A percentile compares a stretch with the other conserved stretches of the same genome.
Evolutionary conservation across 805 yeast species (phyloP).

Genomic region (Hanseniaspora valbyensis): DNA sequence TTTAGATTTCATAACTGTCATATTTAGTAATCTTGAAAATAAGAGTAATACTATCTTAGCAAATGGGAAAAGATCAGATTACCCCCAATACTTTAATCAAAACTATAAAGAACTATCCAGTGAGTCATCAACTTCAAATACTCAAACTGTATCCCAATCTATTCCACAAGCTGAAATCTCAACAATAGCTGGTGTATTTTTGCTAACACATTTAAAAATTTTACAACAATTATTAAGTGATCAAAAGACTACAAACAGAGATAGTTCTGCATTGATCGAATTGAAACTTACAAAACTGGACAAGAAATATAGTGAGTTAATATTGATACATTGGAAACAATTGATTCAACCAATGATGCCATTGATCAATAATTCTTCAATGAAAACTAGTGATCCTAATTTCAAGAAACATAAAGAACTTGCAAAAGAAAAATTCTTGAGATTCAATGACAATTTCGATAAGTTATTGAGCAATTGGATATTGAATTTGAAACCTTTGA

Average conservation of each 20-base stretch:
- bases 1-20: constrained; percentile 22
- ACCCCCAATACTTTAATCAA: constrained; percentile 10
- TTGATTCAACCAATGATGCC: constrained; percentile 44
- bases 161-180: constrained; percentile 23
- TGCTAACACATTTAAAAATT: constrained; percentile 59
- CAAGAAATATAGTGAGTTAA: constrained; percentile 60
- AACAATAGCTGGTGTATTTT: constrained; percentile 51
- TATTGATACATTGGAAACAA: constrained; percentile 68
- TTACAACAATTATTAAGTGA: constrained; percentile 52
- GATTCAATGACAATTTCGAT: constrained; percentile 75
- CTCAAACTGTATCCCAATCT: not conserved
- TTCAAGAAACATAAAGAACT: constrained; percentile 67
- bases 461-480: constrained; percentile 52
- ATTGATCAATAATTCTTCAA: constrained; percentile 33
- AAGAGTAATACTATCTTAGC: not conserved
- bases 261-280: constrained; percentile 40
- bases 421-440: constrained; percentile 72
- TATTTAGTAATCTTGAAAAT: constrained; percentile 20
- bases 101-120: not conserved
- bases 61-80: not conserved
- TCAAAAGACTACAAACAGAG: constrained; percentile 36
- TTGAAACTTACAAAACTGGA: constrained; percentile 57
- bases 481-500: constrained; percentile 36
- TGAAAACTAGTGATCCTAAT: constrained; percentile 44
- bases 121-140: not conserved